These are phyloP conservation scores for Ophiognomonia clavigignenti-juglandacearum DNA, from an alignment of 2,329 filamentous ascomycete species.

Conservation along the genomic window DNA sequence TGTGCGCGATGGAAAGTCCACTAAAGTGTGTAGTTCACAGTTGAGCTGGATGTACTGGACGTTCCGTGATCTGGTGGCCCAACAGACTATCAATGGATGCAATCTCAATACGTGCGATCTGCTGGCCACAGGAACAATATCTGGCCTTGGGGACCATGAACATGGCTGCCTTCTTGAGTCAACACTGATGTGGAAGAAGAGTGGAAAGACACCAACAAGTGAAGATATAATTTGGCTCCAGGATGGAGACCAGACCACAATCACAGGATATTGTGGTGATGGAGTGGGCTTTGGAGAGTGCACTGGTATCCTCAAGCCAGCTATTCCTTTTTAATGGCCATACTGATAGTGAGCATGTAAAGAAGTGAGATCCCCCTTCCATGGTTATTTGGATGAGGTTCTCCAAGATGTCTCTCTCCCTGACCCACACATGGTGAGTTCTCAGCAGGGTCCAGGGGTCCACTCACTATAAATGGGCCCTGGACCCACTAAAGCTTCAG, in stretches of 20 bases:
- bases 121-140: constrained; percentile 37
- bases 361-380: too few species aligned
- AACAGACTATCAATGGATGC: constrained; percentile 32
- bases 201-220: constrained; percentile 25
- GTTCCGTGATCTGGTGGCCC: constrained; percentile 31
- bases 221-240: constrained; percentile 29
- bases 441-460: background rate
- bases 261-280: constrained; percentile 34
- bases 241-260: constrained; percentile 34
- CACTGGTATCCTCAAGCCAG: constrained; percentile 20
- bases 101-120: constrained; percentile 35
- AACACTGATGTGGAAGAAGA: constrained; percentile 30
- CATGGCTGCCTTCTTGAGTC: constrained; percentile 37
- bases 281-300: constrained; percentile 38
- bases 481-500: constrained; percentile 3
- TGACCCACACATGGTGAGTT: too few species aligned
- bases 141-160: constrained; percentile 26
- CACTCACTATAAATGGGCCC: background rate
- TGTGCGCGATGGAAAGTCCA: constrained; percentile 18
- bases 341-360: background rate
- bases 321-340: constrained; percentile 15
- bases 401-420: too few species aligned
- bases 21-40: constrained; percentile 25
- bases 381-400: too few species aligned
- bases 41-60: constrained; percentile 34